Evolutionary conservation across 441 rosid genomes (phyloP).

Genomic region (Melastoma candidum): DNA sequence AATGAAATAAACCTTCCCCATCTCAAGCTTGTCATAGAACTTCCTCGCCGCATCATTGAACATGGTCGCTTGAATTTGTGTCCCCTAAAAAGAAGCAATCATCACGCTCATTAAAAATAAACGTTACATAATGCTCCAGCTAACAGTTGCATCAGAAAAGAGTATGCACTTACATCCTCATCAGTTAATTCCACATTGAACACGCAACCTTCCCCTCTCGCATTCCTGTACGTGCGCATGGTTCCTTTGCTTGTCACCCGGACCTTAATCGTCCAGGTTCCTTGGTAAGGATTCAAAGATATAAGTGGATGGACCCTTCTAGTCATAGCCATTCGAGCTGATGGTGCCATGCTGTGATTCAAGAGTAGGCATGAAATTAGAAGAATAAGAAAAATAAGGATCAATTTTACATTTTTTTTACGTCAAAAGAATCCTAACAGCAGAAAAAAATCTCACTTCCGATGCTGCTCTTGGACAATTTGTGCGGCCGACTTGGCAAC

Average conservation of each 20-base stretch:
- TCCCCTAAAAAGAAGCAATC: slow-evolving; percentile 30
- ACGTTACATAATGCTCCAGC: background rate
- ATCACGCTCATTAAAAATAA: background rate
- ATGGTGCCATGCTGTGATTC: slow-evolving; percentile 61
- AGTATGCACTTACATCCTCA: slow-evolving; percentile 57
- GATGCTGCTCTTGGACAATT: slow-evolving; percentile 59
- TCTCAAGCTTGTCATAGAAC: slow-evolving; percentile 59
- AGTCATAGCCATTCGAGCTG: slow-evolving; percentile 80
- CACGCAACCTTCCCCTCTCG: slow-evolving; percentile 94
- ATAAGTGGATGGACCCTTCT: slow-evolving; percentile 89
- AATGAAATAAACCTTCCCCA: slow-evolving; percentile 81
- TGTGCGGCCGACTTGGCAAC: slow-evolving; percentile 79
- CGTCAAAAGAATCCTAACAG: background rate
- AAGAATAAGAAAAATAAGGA: too few relatives aligned
- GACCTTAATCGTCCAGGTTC: slow-evolving; percentile 89
- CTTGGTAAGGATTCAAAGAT: slow-evolving; percentile 96
- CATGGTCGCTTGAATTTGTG: slow-evolving; percentile 95
- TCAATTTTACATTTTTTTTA: background rate
- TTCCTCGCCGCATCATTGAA: slow-evolving; percentile 87
- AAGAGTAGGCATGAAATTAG: background rate
- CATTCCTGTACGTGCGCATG: slow-evolving; percentile 76
- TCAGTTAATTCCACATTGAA: slow-evolving; percentile 92
- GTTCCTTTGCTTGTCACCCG: slow-evolving; percentile 75
- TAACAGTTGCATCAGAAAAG: background rate
- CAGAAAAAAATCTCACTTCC: slow-evolving; percentile 39